These are phyloP conservation scores for Acacia melanoxylon DNA, from an alignment of 306 rosid species.

Conservation along the genomic window DNA sequence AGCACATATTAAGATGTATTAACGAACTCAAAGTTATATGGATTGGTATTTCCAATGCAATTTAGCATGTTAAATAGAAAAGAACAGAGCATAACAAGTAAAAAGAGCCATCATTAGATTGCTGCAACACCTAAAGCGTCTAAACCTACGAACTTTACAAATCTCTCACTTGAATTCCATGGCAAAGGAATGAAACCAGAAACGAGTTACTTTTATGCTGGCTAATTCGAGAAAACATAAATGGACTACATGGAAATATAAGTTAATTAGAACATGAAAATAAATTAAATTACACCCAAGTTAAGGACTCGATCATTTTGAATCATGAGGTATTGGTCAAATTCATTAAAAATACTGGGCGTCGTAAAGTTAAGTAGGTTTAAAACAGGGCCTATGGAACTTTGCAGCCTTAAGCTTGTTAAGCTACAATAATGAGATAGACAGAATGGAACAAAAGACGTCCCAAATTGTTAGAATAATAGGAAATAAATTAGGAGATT, in stretches of 20 bases:
- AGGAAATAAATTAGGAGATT: no score
- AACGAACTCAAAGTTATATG: constrained; percentile 18
- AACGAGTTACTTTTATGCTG: not conserved
- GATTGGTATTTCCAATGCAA: constrained; percentile 12
- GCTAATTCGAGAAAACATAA: not conserved
- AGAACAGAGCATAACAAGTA: not conserved
- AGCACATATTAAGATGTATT: not conserved
- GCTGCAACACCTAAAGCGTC: constrained; percentile 17
- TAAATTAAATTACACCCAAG: not conserved
- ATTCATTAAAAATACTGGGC: not conserved
- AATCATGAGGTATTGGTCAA: not conserved
- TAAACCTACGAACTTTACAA: not conserved
- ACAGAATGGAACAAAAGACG: not conserved
- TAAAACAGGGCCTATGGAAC: not conserved
- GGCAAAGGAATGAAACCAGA: not conserved
- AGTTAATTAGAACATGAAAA: not conserved
- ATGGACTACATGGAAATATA: not conserved
- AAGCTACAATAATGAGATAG: not conserved
- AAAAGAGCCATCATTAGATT: constrained; percentile 8
- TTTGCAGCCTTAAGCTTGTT: not conserved
- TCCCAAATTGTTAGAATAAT: not conserved
- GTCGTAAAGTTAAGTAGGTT: not conserved
- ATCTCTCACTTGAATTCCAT: not conserved
- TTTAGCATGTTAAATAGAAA: constrained; percentile 2
- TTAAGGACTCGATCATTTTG: not conserved